Conservation (phyloP, 75 land plant species). For the Pseudotsuga menziesii region DNA sequence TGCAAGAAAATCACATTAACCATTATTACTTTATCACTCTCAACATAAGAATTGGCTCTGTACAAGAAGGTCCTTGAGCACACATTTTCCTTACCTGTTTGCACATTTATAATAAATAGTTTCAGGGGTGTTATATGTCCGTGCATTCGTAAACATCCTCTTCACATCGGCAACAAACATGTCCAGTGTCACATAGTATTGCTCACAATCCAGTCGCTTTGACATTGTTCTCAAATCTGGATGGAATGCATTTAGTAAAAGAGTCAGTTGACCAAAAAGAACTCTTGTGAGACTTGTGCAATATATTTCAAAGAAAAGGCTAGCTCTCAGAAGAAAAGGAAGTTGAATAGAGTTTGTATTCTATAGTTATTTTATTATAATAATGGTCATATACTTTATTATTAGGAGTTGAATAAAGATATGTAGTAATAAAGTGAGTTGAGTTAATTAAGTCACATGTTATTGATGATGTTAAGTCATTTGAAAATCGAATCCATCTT, state of each 20-base stretch:
- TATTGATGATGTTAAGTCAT: too few species aligned
- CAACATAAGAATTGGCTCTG: neutral
- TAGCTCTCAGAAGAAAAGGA: too few species aligned
- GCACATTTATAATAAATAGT: conserved; percentile 93
- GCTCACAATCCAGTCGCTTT: conserved; percentile 90
- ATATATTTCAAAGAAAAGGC: neutral
- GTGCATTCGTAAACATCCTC: conserved; percentile 92
- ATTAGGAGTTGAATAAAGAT: too few species aligned
- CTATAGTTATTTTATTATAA: too few species aligned
- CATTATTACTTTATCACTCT: neutral
- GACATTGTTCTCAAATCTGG: conserved; percentile 91
- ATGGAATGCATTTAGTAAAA: conserved; percentile 9
- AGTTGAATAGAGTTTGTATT: too few species aligned
- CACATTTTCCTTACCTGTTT: conserved; percentile 43
- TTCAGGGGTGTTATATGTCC: conserved; percentile 90
- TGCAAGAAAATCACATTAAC: conserved; percentile 15
- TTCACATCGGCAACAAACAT: conserved; percentile 92
- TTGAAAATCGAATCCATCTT: too few species aligned
- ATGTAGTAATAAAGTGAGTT: too few species aligned
- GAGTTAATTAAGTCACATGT: too few species aligned
- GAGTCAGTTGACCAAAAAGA: neutral
- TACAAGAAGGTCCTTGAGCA: neutral
- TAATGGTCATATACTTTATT: too few species aligned
- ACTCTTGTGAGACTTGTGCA: neutral
- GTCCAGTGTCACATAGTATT: conserved; percentile 87